Evolutionary conservation across 169 alveolate species (phyloP).

Genomic region (Plasmodium inui): DNA sequence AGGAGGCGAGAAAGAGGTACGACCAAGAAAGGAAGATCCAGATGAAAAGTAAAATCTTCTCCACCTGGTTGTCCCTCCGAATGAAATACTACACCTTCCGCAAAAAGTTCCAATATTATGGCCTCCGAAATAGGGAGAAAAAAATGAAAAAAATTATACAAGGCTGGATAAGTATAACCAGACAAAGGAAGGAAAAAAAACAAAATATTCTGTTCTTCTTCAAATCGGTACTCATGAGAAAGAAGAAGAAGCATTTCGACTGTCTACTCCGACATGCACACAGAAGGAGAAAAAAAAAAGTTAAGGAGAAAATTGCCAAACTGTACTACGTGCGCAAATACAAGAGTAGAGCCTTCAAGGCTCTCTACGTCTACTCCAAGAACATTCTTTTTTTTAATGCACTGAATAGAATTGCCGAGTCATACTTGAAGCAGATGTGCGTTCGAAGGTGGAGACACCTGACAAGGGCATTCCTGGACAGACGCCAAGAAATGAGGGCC

Average conservation of each 20-base stretch:
- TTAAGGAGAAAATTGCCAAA: constrained; percentile 21
- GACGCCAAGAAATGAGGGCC: constrained; percentile 7
- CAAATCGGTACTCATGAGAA: constrained; percentile 35
- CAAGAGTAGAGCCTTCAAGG: constrained; percentile 31
- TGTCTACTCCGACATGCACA: constrained; percentile 3
- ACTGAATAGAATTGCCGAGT: constrained; percentile 8
- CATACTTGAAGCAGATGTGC: constrained; percentile 31
- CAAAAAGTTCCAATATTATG: constrained; percentile 7
- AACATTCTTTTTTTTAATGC: constrained; percentile 27
- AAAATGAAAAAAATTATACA: constrained; percentile 20
- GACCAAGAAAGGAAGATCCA: not conserved
- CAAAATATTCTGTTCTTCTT: constrained; percentile 21
- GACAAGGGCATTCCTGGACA: constrained; percentile 14
- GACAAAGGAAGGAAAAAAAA: constrained; percentile 16
- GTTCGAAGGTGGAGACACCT: constrained; percentile 35
- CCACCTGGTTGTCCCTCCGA: constrained; percentile 34
- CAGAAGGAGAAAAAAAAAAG: constrained; percentile 9
- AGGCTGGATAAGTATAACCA: constrained; percentile 18
- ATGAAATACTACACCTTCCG: constrained; percentile 28
- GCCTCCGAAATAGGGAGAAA: constrained; percentile 9
- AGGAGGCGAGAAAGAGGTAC: not conserved
- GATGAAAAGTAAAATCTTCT: constrained; percentile 9
- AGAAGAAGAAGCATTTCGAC: constrained; percentile 11
- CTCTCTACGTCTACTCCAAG: constrained; percentile 27
- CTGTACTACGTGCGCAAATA: constrained; percentile 25